These are phyloP conservation scores for Magnusiomyces tetraspermus DNA, from an alignment of 1,139 yeast species.

Conservation along the genomic window DNA sequence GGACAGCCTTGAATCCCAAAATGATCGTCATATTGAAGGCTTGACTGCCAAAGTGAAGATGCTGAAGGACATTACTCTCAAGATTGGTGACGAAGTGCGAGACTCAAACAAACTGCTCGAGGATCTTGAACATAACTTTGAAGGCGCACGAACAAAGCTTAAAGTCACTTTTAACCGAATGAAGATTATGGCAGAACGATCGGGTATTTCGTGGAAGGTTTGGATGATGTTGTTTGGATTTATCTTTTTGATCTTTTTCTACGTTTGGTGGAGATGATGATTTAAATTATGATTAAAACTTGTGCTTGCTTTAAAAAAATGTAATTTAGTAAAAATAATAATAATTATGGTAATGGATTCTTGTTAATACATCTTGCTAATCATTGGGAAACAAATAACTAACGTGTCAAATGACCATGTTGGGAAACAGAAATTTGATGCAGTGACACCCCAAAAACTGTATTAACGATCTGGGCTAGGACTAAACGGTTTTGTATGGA, in stretches of 20 bases:
- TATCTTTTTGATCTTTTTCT: constrained; percentile 60
- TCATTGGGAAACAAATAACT: too few relatives aligned
- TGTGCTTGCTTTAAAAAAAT: too few relatives aligned
- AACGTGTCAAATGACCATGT: too few relatives aligned
- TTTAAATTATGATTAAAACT: too few relatives aligned
- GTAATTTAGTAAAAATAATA: too few relatives aligned
- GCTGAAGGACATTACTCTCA: constrained; percentile 59
- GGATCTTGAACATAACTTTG: constrained; percentile 44
- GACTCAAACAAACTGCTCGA: constrained; percentile 57
- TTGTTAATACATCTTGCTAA: too few relatives aligned
- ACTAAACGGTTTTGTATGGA: too few relatives aligned
- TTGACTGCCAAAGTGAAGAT: constrained; percentile 64
- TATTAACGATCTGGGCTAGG: too few relatives aligned
- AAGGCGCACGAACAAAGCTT: constrained; percentile 38
- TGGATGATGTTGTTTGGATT: constrained; percentile 64
- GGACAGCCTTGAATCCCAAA: constrained; percentile 62
- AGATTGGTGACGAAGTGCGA: constrained; percentile 80
- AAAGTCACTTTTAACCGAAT: constrained; percentile 63
- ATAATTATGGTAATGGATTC: too few relatives aligned
- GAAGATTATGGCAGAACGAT: constrained; percentile 73
- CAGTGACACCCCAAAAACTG: too few relatives aligned
- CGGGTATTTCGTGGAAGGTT: constrained; percentile 70
- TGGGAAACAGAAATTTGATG: too few relatives aligned
- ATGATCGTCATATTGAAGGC: constrained; percentile 61
- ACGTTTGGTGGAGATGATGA: constrained; percentile 52